Evolutionary conservation across 2,329 filamentous ascomycete species (phyloP).

Genomic region (Alternaria sp.): DNA sequence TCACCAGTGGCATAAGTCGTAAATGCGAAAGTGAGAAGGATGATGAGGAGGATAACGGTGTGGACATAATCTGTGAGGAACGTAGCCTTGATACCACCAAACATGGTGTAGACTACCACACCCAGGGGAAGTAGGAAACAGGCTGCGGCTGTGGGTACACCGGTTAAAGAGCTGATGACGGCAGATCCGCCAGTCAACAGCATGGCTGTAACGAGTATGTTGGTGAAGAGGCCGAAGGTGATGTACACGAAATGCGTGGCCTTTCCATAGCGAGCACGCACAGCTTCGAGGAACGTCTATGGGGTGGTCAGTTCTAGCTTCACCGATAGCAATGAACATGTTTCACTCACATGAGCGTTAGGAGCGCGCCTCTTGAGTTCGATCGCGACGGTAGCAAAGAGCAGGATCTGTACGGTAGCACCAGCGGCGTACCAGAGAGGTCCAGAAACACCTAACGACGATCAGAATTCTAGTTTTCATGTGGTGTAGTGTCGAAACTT

Average conservation of each 20-base stretch:
- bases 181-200: conserved; percentile 82
- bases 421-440: conserved; percentile 44
- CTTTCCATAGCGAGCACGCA: conserved; percentile 80
- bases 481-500: background rate
- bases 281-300: conserved; percentile 82
- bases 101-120: conserved; percentile 78
- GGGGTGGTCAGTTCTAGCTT: conserved; percentile 37
- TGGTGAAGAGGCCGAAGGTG: conserved; percentile 78
- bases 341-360: conserved; percentile 33
- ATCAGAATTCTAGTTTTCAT: background rate
- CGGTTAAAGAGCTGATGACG: conserved; percentile 60
- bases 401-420: conserved; percentile 41
- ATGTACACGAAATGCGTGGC: conserved; percentile 78
- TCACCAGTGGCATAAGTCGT: conserved; percentile 78
- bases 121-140: conserved; percentile 83
- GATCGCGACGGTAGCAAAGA: conserved; percentile 40
- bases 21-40: conserved; percentile 84
- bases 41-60: conserved; percentile 81
- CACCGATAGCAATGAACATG: rapidly evolving
- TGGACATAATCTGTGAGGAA: conserved; percentile 85
- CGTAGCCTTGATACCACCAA: conserved; percentile 72
- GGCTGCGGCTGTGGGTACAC: conserved; percentile 77
- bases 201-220: conserved; percentile 90
- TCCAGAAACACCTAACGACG: conserved; percentile 31
- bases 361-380: conserved; percentile 43